Evolutionary conservation across 2,329 filamentous ascomycete genomes (phyloP).

Genomic region (Trichoderma asperellum): DNA sequence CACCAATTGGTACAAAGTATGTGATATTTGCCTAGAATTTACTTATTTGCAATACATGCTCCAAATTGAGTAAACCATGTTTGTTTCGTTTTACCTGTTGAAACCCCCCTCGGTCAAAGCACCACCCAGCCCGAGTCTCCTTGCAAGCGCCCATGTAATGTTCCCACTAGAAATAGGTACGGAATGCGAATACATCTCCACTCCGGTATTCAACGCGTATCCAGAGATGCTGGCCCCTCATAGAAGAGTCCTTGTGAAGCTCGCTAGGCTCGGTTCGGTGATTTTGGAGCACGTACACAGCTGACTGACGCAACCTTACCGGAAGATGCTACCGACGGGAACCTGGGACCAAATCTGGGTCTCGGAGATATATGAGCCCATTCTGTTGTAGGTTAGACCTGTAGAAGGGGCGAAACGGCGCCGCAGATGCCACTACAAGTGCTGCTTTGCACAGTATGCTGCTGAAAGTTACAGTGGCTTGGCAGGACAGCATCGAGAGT

Average conservation of each 20-base stretch:
- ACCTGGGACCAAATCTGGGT: constrained; percentile 3
- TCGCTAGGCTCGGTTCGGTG: background rate
- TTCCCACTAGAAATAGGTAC: background rate
- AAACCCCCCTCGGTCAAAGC: background rate
- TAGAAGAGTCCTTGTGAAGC: background rate
- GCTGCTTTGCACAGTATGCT: background rate
- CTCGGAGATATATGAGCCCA: constrained; percentile 1
- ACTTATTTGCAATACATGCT: background rate
- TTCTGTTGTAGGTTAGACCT: background rate
- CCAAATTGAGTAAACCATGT: background rate
- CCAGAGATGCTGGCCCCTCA: background rate
- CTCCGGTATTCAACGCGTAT: background rate
- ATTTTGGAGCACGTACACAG: background rate
- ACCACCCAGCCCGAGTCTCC: background rate
- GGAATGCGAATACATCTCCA: background rate
- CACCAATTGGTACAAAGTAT: background rate
- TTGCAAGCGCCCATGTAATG: background rate
- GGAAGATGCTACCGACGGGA: constrained; percentile 6
- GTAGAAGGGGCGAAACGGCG: background rate
- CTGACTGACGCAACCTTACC: background rate
- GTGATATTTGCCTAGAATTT: background rate
- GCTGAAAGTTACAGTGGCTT: background rate
- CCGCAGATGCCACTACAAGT: background rate
- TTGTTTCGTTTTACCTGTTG: background rate
- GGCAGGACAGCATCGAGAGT: background rate